Evolutionary conservation across 2,329 filamentous ascomycete species (phyloP).

Genomic region (Ophiocordyceps camponoti-floridani): DNA sequence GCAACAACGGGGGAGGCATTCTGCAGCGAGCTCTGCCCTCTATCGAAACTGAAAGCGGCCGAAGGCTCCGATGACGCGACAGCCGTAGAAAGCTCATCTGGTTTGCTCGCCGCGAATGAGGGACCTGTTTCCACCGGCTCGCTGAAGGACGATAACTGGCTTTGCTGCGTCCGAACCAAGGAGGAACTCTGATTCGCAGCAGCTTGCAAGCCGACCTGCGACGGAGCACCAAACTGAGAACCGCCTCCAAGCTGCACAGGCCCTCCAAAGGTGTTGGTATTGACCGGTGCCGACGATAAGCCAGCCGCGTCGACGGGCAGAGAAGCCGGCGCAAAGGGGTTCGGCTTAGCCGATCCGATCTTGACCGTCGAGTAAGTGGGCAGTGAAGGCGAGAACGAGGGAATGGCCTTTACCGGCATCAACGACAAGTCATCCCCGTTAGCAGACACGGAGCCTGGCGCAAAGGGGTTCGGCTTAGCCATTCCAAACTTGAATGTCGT

Average conservation of each 20-base stretch:
- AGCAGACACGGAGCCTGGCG: no score
- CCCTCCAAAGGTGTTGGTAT: no score
- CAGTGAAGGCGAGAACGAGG: no score
- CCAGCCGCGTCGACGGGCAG: no score
- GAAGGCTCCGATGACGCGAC: neutral
- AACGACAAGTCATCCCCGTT: no score
- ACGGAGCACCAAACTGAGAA: neutral
- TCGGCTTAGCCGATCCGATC: no score
- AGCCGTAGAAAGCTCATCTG: neutral
- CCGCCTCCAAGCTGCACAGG: neutral
- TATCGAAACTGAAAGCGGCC: neutral
- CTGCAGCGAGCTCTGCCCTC: neutral
- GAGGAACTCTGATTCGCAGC: neutral
- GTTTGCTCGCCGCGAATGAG: neutral
- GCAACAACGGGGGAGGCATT: neutral
- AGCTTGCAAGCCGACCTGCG: neutral
- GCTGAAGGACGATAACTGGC: slow-evolving; percentile 7
- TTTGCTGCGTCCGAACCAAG: slow-evolving; percentile 3
- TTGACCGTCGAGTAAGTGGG: no score
- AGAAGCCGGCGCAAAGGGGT: no score
- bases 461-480: no score
- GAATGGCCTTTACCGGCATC: no score
- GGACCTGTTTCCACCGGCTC: neutral
- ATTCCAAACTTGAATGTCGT: no score
- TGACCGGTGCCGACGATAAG: no score